These are phyloP conservation scores for Cladosporium phlei DNA, from an alignment of 2,329 filamentous ascomycete species.

Conservation along the genomic window DNA sequence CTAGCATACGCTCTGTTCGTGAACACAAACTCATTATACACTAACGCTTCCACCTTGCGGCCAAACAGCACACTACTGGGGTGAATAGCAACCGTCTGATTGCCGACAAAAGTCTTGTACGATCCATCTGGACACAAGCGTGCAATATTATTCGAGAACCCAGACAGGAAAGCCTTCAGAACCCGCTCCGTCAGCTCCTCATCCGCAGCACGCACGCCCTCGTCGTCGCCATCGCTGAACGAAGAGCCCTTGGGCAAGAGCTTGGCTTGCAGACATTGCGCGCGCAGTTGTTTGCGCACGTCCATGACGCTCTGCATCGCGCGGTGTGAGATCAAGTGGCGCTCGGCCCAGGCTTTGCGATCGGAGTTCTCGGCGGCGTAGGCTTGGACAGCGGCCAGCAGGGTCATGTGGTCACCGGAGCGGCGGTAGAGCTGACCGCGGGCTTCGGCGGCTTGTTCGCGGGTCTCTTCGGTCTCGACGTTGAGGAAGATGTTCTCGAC, in stretches of 20 bases:
- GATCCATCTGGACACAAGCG: slow-evolving; percentile 56
- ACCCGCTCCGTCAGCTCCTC: slow-evolving; percentile 48
- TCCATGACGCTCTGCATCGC: slow-evolving; percentile 65
- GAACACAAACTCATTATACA: slow-evolving; percentile 63
- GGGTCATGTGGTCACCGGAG: slow-evolving; percentile 61
- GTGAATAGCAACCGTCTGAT: slow-evolving; percentile 60
- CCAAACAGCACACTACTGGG: slow-evolving; percentile 58
- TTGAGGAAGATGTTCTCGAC: slow-evolving; percentile 62
- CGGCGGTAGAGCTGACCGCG: slow-evolving; percentile 53
- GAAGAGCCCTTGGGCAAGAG: slow-evolving; percentile 21
- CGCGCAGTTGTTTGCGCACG: slow-evolving; percentile 57
- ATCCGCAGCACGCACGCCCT: slow-evolving; percentile 39
- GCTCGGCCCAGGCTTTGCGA: slow-evolving; percentile 56
- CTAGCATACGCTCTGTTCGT: slow-evolving; percentile 60
- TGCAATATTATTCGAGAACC: slow-evolving; percentile 58
- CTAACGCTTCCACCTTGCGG: slow-evolving; percentile 57
- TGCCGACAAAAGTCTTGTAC: slow-evolving; percentile 57
- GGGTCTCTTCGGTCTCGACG: slow-evolving; percentile 55
- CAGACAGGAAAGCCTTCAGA: slow-evolving; percentile 54
- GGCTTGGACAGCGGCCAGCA: slow-evolving; percentile 55
- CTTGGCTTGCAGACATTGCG: slow-evolving; percentile 50
- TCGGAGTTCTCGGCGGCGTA: slow-evolving; percentile 56
- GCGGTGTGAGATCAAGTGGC: slow-evolving; percentile 56
- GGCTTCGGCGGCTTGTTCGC: slow-evolving; percentile 53
- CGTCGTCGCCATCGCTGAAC: slow-evolving; percentile 5